phyloP scores from a whole-genome alignment of 495 filamentous ascomycete genomes.

The Penicillium robsamsonii region DNA sequence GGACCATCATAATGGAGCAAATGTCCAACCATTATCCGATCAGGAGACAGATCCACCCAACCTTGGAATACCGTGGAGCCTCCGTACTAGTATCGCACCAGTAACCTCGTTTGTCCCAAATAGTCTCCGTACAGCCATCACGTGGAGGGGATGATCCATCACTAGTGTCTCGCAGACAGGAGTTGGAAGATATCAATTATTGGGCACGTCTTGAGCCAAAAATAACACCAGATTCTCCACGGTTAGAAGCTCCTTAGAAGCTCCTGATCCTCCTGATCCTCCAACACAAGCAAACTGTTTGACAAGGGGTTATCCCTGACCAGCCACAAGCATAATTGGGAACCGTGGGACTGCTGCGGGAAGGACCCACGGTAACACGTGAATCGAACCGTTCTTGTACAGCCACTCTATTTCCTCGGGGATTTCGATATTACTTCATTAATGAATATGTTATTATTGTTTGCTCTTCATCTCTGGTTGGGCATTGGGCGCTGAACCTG shows the following conservation, averaged over 20 bases:
- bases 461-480: neutral
- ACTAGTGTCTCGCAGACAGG: constrained; percentile 3
- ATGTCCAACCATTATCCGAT: neutral
- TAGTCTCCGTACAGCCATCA: neutral
- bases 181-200: neutral
- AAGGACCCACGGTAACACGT: constrained; percentile 2
- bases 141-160: constrained; percentile 3
- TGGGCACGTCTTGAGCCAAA: neutral
- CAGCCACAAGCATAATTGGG: neutral
- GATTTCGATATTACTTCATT: neutral
- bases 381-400: constrained; percentile 7
- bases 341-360: constrained; percentile 4
- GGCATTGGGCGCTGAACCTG: constrained; percentile 4
- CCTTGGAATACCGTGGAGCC: constrained; percentile 1
- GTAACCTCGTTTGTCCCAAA: neutral
- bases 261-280: too few relatives aligned
- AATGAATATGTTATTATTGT: neutral
- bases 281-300: neutral
- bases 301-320: neutral
- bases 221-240: neutral
- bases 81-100: neutral
- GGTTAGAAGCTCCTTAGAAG: too few relatives aligned
- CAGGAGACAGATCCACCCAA: constrained; percentile 1
- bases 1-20: neutral
- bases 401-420: constrained; percentile 5